phyloP scores from a whole-genome alignment of 2,329 filamentous ascomycete genomes.

The Pyricularia pennisetigena region DNA sequence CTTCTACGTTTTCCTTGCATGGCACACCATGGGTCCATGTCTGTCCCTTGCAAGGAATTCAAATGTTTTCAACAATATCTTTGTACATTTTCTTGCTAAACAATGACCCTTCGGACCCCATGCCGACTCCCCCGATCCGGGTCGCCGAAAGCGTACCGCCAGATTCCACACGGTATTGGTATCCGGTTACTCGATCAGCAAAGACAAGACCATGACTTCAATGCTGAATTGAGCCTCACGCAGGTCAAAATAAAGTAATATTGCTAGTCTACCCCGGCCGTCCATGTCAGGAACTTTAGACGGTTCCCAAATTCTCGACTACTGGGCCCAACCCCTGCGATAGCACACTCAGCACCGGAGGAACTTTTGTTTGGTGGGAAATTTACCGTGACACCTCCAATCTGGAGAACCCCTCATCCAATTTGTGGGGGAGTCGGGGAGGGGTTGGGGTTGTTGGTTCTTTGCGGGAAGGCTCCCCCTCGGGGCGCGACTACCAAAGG shows the following conservation, averaged over 20 bases:
- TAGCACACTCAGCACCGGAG: background rate
- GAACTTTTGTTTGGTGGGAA: background rate
- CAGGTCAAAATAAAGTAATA: background rate
- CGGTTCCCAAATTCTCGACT: background rate
- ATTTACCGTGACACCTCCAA: background rate
- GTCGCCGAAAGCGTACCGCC: background rate
- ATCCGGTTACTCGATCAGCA: background rate
- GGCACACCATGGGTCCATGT: background rate
- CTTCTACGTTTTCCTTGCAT: background rate
- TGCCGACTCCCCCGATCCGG: background rate
- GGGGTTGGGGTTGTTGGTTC: background rate
- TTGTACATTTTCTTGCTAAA: background rate
- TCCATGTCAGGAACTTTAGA: no score
- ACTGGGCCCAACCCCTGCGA: background rate
- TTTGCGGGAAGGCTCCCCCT: background rate
- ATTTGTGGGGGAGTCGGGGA: background rate
- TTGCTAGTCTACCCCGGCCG: background rate
- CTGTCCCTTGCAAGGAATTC: rapidly evolving
- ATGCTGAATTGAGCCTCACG: background rate
- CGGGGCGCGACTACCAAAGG: background rate
- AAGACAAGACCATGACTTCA: background rate
- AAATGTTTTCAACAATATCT: background rate
- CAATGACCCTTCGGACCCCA: background rate
- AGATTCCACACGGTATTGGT: background rate
- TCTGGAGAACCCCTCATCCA: background rate